phyloP scores from a whole-genome alignment of 2,329 filamentous ascomycete species.

The Zymoseptoria brevis region DNA sequence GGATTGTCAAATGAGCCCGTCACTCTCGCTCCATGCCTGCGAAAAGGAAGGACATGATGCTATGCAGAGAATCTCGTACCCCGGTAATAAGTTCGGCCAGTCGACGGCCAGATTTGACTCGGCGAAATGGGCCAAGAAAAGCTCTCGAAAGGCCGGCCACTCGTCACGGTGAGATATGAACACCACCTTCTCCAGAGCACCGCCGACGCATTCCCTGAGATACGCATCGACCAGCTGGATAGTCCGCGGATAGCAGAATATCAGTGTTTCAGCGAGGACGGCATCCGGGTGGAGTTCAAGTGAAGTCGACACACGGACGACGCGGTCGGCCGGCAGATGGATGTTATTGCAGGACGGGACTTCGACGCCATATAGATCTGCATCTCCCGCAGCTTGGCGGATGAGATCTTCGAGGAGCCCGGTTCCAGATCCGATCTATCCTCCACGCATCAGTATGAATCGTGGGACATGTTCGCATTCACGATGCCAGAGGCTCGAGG shows the following conservation, averaged over 20 bases:
- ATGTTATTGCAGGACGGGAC: conserved; percentile 39
- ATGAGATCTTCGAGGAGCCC: conserved; percentile 42
- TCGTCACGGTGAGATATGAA: conserved; percentile 40
- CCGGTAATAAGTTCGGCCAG: conserved; percentile 5
- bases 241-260: conserved; percentile 49
- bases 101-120: not conserved
- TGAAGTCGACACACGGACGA: conserved; percentile 39
- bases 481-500: not conserved
- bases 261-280: conserved; percentile 36
- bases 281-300: conserved; percentile 38
- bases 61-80: conserved; percentile 17
- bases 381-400: conserved; percentile 24
- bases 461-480: not conserved
- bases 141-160: conserved; percentile 27
- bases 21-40: not conserved
- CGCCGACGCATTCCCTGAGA: conserved; percentile 29
- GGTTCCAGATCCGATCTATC: conserved; percentile 41
- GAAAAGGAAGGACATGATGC: conserved; percentile 4
- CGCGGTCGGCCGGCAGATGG: conserved; percentile 36
- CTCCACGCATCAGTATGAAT: not conserved
- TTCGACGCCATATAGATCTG: conserved; percentile 41
- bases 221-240: conserved; percentile 40
- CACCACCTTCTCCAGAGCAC: conserved; percentile 30
- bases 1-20: not conserved
- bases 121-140: conserved; percentile 8